Percentiles rank a stretch among this genome's conserved stretches.
Evolutionary conservation across 345 rosid genomes (phyloP).

Genomic region (Heritiera fomes): DNA sequence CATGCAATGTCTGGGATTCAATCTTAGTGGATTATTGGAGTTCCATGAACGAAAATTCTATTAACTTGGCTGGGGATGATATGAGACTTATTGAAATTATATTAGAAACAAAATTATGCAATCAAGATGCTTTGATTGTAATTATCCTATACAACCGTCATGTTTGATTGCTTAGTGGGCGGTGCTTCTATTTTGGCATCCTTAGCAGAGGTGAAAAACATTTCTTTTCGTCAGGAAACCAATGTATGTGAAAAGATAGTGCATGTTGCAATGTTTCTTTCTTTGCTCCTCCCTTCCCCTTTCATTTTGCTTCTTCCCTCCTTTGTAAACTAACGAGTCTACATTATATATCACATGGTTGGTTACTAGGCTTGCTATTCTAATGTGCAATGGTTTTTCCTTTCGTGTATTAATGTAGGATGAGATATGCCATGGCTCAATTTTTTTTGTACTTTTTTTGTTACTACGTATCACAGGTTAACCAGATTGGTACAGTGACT

Average conservation of each 20-base stretch:
- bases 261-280: not conserved
- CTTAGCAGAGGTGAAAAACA: not conserved
- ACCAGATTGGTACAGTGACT: conserved; percentile 95
- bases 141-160: not conserved
- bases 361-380: too few species aligned
- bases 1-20: not conserved
- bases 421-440: not conserved
- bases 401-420: not conserved
- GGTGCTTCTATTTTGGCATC: not conserved
- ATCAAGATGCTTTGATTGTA: not conserved
- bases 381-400: not conserved
- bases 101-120: not conserved
- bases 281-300: not conserved
- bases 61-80: not conserved
- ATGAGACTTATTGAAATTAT: not conserved
- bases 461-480: conserved; percentile 56
- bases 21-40: not conserved
- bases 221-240: not conserved
- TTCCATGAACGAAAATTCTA: not conserved
- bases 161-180: not conserved
- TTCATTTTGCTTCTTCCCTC: not conserved
- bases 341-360: not conserved
- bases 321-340: not conserved
- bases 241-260: not conserved
- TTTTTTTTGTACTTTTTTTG: not conserved